Evolutionary conservation across 2,329 filamentous ascomycete genomes (phyloP), one percentile per base, ranked within the genome.

Genomic region (Dendrostoma leiphaemia): DNA sequence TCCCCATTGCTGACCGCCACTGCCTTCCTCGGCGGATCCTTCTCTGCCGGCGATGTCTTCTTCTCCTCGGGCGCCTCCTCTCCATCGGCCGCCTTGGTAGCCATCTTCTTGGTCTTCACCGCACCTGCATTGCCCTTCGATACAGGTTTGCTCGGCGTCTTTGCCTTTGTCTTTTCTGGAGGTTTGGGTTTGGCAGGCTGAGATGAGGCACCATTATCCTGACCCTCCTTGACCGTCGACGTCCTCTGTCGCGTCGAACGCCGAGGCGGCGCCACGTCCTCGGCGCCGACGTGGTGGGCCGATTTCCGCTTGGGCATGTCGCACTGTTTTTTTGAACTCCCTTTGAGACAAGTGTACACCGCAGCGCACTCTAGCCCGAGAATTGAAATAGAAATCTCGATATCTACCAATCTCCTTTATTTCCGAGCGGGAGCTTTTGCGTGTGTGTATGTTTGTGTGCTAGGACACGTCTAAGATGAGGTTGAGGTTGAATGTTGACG

Each of bases 171-270:
- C 46, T 23, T 24, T 17, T 6, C 26, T 7, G 10, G 10, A 24
- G n/a, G n/a, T n/a, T n/a, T n/a, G n/a, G n/a, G n/a, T n/a, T n/a
- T n/a, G n/a, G 19, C 0, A 21, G 28, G 28, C n/a, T 44, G 12
- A 8, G 4, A 32, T 12, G 38, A 17, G 15, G 12, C 45, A 17
- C 17, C 21, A 13, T 3, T 19, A 13, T 28, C 34, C 13, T 4
- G 13, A 4, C 13, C 32, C 2, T 35, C 15, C 7, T 29, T 26
- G 0, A 28, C 37, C 8, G 37, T 23, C 15, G 37, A 17, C 2
- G 51, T 55, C 24, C 38, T 51, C 23, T 52, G 58, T 5, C 58
- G 55, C 35, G 55, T 58, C 32, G 58, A 60, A 19, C 58, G 48
- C 7, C 58, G 51, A 3, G 47, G 43, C 9, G 48, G 48, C 13